Evolutionary conservation across 2,329 filamentous ascomycete species (phyloP), one percentile per base, ranked within the genome.

Genomic region (Fusarium nurragi): DNA sequence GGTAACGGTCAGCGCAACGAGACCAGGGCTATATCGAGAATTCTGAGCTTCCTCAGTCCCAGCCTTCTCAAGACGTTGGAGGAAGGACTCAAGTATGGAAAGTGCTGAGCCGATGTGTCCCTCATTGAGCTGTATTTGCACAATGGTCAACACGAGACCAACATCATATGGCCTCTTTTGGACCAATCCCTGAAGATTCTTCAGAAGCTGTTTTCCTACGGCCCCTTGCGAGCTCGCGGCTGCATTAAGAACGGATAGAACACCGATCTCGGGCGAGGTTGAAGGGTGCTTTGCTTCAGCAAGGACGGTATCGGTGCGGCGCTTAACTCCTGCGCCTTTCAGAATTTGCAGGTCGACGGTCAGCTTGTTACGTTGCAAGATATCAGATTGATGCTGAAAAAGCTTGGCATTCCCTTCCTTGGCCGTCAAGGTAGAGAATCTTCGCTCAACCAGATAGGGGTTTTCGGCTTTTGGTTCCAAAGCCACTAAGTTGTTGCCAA

Each of bases 21-120:
- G 82, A 4, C 94, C 94, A 0, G 95, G 94, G 23, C 92, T 89
- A 75, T 90, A 95, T 12, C 94, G 89, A 23, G 90, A 86, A 68
- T 93, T 88, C 54, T 87, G 82, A 56, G 89, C 83, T 16, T 84
- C 81, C 4, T 83, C 73, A 1, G 81, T 79, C 7, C 76, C 82
- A 4, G 86, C 87, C 44, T 86, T 78, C 70, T 94, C 91, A 2
- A 97, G 83, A 11, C 85, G 85, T 62, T 84, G 84, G 53, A 97
- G 85, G 73, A 95, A 94, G 2, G 85, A 80, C 73, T 97, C 90
- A 3, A 97, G 81, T 7, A 92, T 81, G n/a, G 84, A 81, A 32
- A 93, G 86, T 6, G 94, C 94, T 5, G 90, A 88, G 26, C 86
- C 89, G 25, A 87, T 83, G 73, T 94, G 93, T 43, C 89, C 86